phyloP scores from a whole-genome alignment of 2,329 filamentous ascomycete genomes.

The Claviceps digitariae region DNA sequence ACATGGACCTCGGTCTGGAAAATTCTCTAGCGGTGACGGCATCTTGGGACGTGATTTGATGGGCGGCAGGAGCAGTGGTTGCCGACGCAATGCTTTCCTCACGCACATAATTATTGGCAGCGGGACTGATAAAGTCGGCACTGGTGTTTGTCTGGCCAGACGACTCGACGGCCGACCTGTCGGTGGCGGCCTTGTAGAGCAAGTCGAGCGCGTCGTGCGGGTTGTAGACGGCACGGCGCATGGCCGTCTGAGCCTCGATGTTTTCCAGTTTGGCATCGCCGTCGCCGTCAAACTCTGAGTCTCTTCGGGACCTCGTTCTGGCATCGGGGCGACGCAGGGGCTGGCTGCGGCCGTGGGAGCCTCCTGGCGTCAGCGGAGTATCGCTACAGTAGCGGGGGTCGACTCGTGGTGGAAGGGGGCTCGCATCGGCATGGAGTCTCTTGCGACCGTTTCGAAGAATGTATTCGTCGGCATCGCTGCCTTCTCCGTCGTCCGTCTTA shows the following conservation, averaged over 20 bases:
- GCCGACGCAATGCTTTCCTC: constrained; percentile 16
- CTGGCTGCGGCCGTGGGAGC: constrained; percentile 50
- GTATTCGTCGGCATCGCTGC: constrained; percentile 47
- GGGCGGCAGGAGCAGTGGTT: constrained; percentile 7
- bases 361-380: constrained; percentile 49
- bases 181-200: constrained; percentile 72
- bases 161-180: constrained; percentile 32
- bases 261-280: constrained; percentile 51
- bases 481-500: constrained; percentile 51
- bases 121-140: constrained; percentile 11
- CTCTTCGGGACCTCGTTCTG: constrained; percentile 12
- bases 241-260: constrained; percentile 49
- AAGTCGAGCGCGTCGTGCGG: constrained; percentile 87
- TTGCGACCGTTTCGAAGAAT: constrained; percentile 62
- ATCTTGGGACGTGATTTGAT: constrained; percentile 8
- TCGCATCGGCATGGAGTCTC: constrained; percentile 37
- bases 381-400: constrained; percentile 35
- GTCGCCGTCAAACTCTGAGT: constrained; percentile 34
- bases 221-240: constrained; percentile 66
- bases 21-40: background rate
- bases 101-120: constrained; percentile 16
- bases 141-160: constrained; percentile 1
- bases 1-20: constrained; percentile 7
- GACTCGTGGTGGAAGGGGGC: constrained; percentile 23
- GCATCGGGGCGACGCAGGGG: constrained; percentile 50